Percentiles rank a stretch among this genome's conserved stretches.
Evolutionary conservation across 257 asterid species (phyloP).

Genomic region (Solanum commersonii): DNA sequence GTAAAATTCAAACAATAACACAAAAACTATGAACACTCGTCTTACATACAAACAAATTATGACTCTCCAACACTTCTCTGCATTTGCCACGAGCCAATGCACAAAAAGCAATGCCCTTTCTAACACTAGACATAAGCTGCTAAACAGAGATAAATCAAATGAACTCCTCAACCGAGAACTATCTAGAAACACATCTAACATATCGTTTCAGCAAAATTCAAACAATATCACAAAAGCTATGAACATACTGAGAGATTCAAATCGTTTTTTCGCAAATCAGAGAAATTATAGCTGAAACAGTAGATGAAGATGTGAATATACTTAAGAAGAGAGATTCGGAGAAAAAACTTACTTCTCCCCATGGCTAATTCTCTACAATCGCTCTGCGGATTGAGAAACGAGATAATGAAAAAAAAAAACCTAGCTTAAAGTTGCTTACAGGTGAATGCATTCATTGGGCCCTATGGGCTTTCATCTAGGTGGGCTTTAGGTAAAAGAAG

Average conservation of each 20-base stretch:
- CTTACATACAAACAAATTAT: too few relatives aligned
- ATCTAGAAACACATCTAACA: background rate
- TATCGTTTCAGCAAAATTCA: background rate
- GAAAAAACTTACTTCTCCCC: slow-evolving; percentile 59
- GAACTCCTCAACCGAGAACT: background rate
- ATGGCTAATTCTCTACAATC: slow-evolving; percentile 19
- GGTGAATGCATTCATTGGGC: background rate
- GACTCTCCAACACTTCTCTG: too few relatives aligned
- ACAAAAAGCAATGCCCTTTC: too few relatives aligned
- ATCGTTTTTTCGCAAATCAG: background rate
- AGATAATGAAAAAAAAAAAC: background rate
- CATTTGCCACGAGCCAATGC: too few relatives aligned
- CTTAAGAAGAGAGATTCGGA: background rate
- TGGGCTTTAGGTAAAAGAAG: too few relatives aligned
- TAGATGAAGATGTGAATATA: too few relatives aligned
- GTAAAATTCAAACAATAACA: too few relatives aligned
- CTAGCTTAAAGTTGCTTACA: background rate
- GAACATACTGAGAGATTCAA: background rate
- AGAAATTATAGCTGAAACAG: background rate
- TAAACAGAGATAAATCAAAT: background rate
- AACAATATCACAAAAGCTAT: background rate
- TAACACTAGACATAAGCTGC: too few relatives aligned
- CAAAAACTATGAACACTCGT: too few relatives aligned
- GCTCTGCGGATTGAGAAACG: background rate
- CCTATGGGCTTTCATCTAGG: background rate